A percentile compares a stretch with the other conserved stretches of the same genome.
These are phyloP conservation scores for Chlorella variabilis DNA, from an alignment of 163 green algal species.

Conservation along the genomic window DNA sequence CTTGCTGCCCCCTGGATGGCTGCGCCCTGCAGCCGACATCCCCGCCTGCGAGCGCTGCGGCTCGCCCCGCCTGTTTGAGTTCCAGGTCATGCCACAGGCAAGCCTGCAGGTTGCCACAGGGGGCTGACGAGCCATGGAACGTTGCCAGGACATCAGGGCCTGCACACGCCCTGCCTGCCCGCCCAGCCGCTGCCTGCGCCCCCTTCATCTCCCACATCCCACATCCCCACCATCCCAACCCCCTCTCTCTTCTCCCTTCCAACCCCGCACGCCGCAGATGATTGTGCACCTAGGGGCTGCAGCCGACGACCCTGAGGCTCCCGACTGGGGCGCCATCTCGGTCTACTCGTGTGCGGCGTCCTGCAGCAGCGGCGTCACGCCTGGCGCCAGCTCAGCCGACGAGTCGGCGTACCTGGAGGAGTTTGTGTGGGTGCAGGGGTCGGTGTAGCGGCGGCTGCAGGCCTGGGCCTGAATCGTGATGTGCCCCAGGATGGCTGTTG, in stretches of 20 bases:
- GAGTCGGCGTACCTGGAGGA: constrained; percentile 76
- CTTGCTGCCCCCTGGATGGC: no score
- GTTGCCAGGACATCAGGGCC: no score
- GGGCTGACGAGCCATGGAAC: no score
- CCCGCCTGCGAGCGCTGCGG: constrained; percentile 77
- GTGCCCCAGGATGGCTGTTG: no score
- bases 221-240: no score
- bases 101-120: no score
- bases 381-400: constrained; percentile 25
- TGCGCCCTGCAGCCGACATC: constrained; percentile 60
- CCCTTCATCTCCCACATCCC: no score
- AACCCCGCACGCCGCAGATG: no score
- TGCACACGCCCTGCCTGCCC: no score
- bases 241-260: no score
- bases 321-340: constrained; percentile 81
- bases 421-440: constrained; percentile 82
- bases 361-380: constrained; percentile 46
- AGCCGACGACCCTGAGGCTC: constrained; percentile 52
- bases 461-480: no score
- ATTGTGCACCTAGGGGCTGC: constrained; percentile 77
- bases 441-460: constrained; percentile 13
- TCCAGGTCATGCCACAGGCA: constrained; percentile 88
- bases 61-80: constrained; percentile 75
- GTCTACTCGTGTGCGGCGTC: constrained; percentile 77
- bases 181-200: no score